These are phyloP conservation scores for Friedmanniomyces simplex DNA, from an alignment of 495 filamentous ascomycete genomes.

Conservation along the genomic window DNA sequence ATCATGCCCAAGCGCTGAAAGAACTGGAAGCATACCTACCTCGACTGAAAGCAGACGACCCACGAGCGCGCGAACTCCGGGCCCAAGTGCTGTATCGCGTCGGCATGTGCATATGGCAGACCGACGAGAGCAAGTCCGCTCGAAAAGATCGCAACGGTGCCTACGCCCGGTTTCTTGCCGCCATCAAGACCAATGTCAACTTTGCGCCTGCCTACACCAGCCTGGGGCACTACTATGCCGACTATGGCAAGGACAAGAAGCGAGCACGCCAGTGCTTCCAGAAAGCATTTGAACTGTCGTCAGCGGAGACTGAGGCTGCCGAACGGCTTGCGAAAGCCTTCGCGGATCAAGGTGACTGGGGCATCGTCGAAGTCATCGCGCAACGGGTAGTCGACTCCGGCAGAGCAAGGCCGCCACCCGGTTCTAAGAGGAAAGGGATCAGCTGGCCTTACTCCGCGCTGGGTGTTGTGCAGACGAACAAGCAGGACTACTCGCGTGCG, in stretches of 20 bases:
- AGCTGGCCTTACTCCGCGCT: constrained; percentile 97
- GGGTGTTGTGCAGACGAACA: constrained; percentile 92
- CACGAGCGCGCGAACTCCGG: constrained; percentile 56
- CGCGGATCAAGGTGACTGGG: constrained; percentile 87
- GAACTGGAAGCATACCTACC: constrained; percentile 62
- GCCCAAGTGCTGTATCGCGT: constrained; percentile 80
- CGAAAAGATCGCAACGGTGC: constrained; percentile 68
- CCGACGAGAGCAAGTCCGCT: constrained; percentile 56
- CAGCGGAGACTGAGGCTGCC: constrained; percentile 76
- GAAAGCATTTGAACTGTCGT: constrained; percentile 89
- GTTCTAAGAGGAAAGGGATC: constrained; percentile 77
- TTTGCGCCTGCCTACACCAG: constrained; percentile 88
- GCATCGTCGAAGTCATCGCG: constrained; percentile 83
- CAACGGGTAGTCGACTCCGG: constrained; percentile 89
- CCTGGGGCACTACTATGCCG: constrained; percentile 88
- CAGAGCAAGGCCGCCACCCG: constrained; percentile 75
- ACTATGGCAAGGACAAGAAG: constrained; percentile 76
- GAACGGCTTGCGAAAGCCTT: constrained; percentile 77
- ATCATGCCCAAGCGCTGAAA: constrained; percentile 49
- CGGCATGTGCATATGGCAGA: constrained; percentile 79
- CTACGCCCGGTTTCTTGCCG: constrained; percentile 71
- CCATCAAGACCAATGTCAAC: constrained; percentile 78
- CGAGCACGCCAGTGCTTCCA: constrained; percentile 86
- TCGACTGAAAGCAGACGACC: constrained; percentile 42
- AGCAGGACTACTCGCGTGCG: constrained; percentile 76